Evolutionary conservation across 169 alveolate genomes (phyloP), one percentile per base, ranked within the genome.

Genomic region (Cystoisospora suis): DNA sequence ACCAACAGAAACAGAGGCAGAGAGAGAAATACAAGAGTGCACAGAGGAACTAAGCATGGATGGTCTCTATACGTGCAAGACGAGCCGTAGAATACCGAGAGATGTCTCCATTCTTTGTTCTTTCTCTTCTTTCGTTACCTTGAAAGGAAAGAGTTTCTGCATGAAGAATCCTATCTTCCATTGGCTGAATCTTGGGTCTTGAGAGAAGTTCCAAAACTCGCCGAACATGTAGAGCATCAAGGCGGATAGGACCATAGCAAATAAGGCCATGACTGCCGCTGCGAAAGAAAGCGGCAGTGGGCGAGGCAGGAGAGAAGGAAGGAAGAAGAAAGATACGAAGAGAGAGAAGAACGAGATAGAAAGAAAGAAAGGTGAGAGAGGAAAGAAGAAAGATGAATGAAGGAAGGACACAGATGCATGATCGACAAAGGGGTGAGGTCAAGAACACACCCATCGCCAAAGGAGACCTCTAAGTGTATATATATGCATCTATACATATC

Each of bases 131-230:
- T n/a, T n/a, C n/a, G n/a, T 32, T 56, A 89, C 93, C 93, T 92
- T 92, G 91, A 94, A 94, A 53, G 96, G 96, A 61, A 94, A 94
- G 44, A 94, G 86, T 23, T 89, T 94, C 69, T 93, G 93, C 92
- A 94, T 85, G 89, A 94, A 47, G 45, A 90, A 86, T 42, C 96
- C 96, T 46, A 92, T 80, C 61, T 88, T 92, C 95, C 96, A 91
- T 36, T 81, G 80, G 77, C 94, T 92, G 72, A 91, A 88, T 27
- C 92, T 91, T 47, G 94, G 94, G 65, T 93, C 91, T 75, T 91
- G 95, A 20, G 93, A 89, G 40, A 92, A 49, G 46, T 92, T 91
- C 95, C 95, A 94, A 72, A 92, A 89, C 58, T 94, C 96, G 17
- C 96, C 96, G 83, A 94, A 92, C 90, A 94, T 77, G 72, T 91